Percentiles rank a stretch among this genome's conserved stretches.
These are phyloP conservation scores for Cladophialophora immunda DNA, from an alignment of 2,329 filamentous ascomycete genomes.

Conservation along the genomic window DNA sequence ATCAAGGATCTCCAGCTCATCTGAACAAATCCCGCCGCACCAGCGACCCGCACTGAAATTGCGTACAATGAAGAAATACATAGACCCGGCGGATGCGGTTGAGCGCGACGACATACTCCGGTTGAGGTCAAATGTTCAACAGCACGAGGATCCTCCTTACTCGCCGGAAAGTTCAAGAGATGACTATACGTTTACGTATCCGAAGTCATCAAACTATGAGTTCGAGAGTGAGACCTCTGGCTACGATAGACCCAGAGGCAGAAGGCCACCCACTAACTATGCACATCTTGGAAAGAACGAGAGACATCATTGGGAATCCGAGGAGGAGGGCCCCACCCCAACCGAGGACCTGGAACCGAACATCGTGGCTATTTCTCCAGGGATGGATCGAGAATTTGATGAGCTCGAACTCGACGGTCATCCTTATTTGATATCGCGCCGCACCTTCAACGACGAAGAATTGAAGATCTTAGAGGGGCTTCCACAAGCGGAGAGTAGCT, in stretches of 20 bases:
- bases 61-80: conserved; percentile 36
- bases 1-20: conserved; percentile 18
- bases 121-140: conserved; percentile 28
- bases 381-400: conserved; percentile 36
- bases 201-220: conserved; percentile 41
- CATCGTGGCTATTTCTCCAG: conserved; percentile 37
- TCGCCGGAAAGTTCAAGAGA: conserved; percentile 41
- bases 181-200: conserved; percentile 42
- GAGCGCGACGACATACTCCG: conserved; percentile 42
- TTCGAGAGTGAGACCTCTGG: conserved; percentile 38
- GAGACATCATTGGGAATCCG: conserved; percentile 32
- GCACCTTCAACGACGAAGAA: conserved; percentile 38
- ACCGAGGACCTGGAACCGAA: conserved; percentile 37
- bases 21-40: conserved; percentile 10
- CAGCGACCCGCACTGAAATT: conserved; percentile 32
- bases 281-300: conserved; percentile 35
- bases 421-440: conserved; percentile 35
- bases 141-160: conserved; percentile 26
- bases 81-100: conserved; percentile 40
- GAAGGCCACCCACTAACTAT: conserved; percentile 35
- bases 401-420: conserved; percentile 39
- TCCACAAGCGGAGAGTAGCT: conserved; percentile 1
- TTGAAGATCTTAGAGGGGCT: conserved; percentile 32
- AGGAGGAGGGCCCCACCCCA: conserved; percentile 19
- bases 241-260: conserved; percentile 38